Evolutionary conservation across 1,284 basidiomycete species (phyloP).

Genomic region (Leccinum solheimii): DNA sequence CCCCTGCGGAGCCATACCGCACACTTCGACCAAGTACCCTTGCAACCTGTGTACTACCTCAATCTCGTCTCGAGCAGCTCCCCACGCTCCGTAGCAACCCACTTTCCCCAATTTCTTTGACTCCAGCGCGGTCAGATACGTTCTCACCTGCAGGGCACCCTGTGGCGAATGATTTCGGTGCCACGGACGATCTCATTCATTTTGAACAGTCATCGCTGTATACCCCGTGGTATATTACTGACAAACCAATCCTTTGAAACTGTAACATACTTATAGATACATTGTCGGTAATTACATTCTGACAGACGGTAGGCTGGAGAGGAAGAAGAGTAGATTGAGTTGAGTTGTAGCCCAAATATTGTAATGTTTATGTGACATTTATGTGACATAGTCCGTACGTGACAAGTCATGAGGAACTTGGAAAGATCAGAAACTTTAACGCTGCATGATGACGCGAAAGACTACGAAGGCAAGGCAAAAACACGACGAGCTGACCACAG

Average conservation of each 20-base stretch:
- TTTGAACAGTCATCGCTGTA: constrained; percentile 7
- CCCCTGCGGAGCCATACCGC: background rate
- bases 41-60: background rate
- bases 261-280: background rate
- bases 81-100: constrained; percentile 5
- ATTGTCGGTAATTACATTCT: background rate
- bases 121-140: background rate
- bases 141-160: background rate
- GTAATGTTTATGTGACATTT: background rate
- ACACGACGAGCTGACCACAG: constrained; percentile 35
- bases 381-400: constrained; percentile 4
- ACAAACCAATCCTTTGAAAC: background rate
- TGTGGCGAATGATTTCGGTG: background rate
- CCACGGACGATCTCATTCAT: background rate
- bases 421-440: background rate
- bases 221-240: background rate
- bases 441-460: background rate
- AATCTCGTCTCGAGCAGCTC: constrained; percentile 7
- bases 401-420: background rate
- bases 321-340: background rate
- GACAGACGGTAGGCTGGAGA: too few species aligned
- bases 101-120: background rate
- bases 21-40: background rate
- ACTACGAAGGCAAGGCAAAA: constrained; percentile 28
- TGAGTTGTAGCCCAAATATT: background rate